phyloP scores from a whole-genome alignment of 345 rosid genomes.

The Eucalyptus sp. region DNA sequence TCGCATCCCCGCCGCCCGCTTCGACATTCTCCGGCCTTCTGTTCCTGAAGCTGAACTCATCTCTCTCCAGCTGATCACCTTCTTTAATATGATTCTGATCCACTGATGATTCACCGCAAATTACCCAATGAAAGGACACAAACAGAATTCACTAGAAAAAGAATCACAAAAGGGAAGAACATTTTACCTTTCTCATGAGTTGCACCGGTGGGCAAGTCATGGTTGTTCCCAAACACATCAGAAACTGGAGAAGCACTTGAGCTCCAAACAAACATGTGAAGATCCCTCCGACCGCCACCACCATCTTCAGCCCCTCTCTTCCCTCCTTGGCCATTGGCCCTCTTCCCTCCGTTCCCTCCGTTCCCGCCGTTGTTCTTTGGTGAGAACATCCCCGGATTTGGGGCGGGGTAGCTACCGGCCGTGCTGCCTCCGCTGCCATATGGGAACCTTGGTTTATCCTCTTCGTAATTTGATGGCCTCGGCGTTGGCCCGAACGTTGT shows the following conservation, averaged over 20 bases:
- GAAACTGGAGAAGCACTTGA: constrained; percentile 90
- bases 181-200: not conserved
- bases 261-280: constrained; percentile 99
- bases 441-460: constrained; percentile 19
- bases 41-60: constrained; percentile 39
- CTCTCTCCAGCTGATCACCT: constrained; percentile 36
- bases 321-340: not conserved
- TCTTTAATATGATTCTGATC: constrained; percentile 8
- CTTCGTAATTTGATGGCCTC: constrained; percentile 82
- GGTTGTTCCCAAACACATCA: constrained; percentile 47
- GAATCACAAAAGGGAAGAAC: not conserved
- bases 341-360: constrained; percentile 6
- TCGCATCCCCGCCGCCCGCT: constrained; percentile 6
- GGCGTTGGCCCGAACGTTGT: constrained; percentile 75
- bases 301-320: constrained; percentile 17
- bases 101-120: not conserved
- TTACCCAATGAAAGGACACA: not conserved
- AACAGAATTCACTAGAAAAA: not conserved
- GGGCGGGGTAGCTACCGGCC: constrained; percentile 51
- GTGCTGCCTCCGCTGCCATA: constrained; percentile 44
- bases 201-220: constrained; percentile 9
- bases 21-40: not conserved
- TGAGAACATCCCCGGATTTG: constrained; percentile 65
- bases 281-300: constrained; percentile 56
- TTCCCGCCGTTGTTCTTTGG: constrained; percentile 10